Evolutionary conservation across 2,329 filamentous ascomycete species (phyloP).

Genomic region (Pyrenochaeta sp.): DNA sequence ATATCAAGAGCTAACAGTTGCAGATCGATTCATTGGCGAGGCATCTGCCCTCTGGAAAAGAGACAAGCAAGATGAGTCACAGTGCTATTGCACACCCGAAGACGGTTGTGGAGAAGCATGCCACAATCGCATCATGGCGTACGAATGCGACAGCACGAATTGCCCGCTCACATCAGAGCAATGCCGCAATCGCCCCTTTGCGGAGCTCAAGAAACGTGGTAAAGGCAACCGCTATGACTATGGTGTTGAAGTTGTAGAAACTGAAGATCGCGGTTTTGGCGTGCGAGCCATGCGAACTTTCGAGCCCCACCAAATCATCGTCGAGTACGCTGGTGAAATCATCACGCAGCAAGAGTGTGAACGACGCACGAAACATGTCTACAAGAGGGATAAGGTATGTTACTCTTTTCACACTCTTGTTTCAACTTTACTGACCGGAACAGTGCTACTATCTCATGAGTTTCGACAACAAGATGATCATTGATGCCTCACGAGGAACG

Average conservation of each 20-base stretch:
- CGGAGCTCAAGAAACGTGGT: slow-evolving; percentile 73
- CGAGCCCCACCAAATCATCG: slow-evolving; percentile 89
- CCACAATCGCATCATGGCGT: slow-evolving; percentile 95
- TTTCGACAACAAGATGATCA: slow-evolving; percentile 98
- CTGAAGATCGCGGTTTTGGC: slow-evolving; percentile 84
- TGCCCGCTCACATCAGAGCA: slow-evolving; percentile 77
- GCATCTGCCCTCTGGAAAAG: slow-evolving; percentile 83
- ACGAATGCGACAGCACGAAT: slow-evolving; percentile 91
- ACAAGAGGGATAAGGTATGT: slow-evolving; percentile 89
- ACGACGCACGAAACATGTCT: slow-evolving; percentile 88
- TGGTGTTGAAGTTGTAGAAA: slow-evolving; percentile 95
- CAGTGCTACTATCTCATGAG: slow-evolving; percentile 99
- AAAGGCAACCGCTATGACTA: slow-evolving; percentile 84
- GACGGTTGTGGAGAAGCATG: slow-evolving; percentile 88
- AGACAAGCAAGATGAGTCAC: slow-evolving; percentile 75
- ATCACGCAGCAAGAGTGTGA: slow-evolving; percentile 95
- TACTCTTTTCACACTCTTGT: background rate
- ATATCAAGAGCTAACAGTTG: slow-evolving; percentile 11
- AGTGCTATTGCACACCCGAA: slow-evolving; percentile 63
- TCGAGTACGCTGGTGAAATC: slow-evolving; percentile 98
- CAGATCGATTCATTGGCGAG: slow-evolving; percentile 90
- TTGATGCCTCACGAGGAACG: slow-evolving; percentile 93
- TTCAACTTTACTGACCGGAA: slow-evolving; percentile 20
- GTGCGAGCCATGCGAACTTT: slow-evolving; percentile 91
- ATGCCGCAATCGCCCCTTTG: slow-evolving; percentile 89